These are phyloP conservation scores for Helianthus tuberosus DNA, from an alignment of 129 eudicot genomes.

Conservation along the genomic window DNA sequence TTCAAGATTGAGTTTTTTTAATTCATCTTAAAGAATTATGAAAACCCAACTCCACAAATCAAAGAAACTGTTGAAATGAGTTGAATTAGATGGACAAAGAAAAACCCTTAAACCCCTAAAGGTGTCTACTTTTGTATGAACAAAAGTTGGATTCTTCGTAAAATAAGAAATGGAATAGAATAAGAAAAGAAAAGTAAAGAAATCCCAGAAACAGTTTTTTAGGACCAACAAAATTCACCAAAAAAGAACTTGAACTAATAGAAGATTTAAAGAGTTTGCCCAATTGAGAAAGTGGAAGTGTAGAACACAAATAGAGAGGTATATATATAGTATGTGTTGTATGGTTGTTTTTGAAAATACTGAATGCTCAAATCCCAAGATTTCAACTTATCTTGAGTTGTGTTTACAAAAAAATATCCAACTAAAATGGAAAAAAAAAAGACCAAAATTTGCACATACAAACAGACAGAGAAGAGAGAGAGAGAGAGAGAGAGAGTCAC, in stretches of 20 bases:
- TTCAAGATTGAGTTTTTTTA: conserved; percentile 2
- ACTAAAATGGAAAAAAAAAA: conserved; percentile 18
- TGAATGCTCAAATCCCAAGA: conserved; percentile 52
- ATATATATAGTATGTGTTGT: conserved; percentile 8
- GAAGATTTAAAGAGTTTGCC: conserved; percentile 22
- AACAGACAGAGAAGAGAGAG: conserved; percentile 37
- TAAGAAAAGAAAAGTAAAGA: conserved; percentile 19
- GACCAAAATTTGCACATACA: conserved; percentile 25
- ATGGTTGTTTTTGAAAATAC: conserved; percentile 13
- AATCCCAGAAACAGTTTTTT: conserved; percentile 28
- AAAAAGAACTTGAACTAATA: conserved; percentile 33
- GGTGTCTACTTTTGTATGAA: conserved; percentile 19
- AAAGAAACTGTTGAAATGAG: background rate
- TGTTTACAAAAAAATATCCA: conserved; percentile 42
- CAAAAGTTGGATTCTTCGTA: conserved; percentile 29
- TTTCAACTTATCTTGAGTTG: conserved; percentile 38
- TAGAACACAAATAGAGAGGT: conserved; percentile 17
- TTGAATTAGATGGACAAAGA: conserved; percentile 31
- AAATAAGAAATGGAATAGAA: conserved; percentile 28
- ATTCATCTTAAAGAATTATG: background rate
- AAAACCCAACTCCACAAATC: conserved; percentile 18
- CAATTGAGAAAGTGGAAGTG: conserved; percentile 35
- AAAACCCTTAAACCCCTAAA: conserved; percentile 47
- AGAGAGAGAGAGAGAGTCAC: conserved; percentile 58
- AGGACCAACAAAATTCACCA: conserved; percentile 22